Conservation (phyloP, 1,139 yeast species). For the Lodderomyces oxycetoniae region DNA sequence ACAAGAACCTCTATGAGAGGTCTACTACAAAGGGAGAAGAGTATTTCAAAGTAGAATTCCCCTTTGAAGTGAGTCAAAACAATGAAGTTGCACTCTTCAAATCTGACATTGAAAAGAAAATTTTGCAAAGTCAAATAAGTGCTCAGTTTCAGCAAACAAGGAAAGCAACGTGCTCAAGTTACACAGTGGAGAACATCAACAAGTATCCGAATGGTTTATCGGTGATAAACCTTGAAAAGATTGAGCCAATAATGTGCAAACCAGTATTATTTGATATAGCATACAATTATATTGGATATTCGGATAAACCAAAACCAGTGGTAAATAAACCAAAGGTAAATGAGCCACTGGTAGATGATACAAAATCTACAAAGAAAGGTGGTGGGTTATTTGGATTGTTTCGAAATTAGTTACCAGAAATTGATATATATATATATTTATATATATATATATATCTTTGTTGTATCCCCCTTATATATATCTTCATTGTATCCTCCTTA, state of each 20-base stretch:
- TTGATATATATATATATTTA: neutral
- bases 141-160: constrained; percentile 40
- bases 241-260: constrained; percentile 62
- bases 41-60: constrained; percentile 32
- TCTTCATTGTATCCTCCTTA: constrained; percentile 1
- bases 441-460: constrained; percentile 2
- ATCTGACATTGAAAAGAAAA: constrained; percentile 22
- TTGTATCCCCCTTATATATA: too few species aligned
- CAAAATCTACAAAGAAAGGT: constrained; percentile 4
- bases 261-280: constrained; percentile 91
- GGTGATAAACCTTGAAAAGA: constrained; percentile 45
- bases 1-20: constrained; percentile 15
- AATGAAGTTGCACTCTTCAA: constrained; percentile 29
- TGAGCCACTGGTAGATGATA: constrained; percentile 1
- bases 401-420: constrained; percentile 9
- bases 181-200: constrained; percentile 47
- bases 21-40: constrained; percentile 8
- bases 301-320: neutral
- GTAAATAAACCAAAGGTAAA: constrained; percentile 2
- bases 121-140: constrained; percentile 45
- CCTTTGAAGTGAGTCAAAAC: constrained; percentile 36
- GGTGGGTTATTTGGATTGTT: constrained; percentile 46
- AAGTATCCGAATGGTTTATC: constrained; percentile 39
- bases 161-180: constrained; percentile 9
- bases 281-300: constrained; percentile 66